Evolutionary conservation across 768 basidiomycete species (phyloP).

Genomic region (Inosperma sp.): DNA sequence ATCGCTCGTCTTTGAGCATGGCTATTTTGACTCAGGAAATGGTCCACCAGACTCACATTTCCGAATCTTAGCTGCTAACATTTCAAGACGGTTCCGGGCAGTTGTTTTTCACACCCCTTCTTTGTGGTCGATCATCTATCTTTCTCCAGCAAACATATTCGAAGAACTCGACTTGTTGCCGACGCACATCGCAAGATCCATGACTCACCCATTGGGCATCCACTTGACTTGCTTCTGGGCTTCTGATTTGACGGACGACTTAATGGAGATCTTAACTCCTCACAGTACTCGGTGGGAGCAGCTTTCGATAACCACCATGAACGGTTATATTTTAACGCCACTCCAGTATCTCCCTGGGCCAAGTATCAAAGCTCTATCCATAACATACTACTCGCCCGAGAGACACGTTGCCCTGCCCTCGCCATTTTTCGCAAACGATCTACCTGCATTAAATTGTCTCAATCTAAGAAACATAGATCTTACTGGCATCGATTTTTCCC

Average conservation of each 20-base stretch:
- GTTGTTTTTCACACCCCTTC: conserved; percentile 27
- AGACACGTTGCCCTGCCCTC: conserved; percentile 18
- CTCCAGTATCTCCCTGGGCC: conserved; percentile 21
- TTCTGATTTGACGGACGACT: conserved; percentile 14
- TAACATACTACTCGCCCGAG: conserved; percentile 23
- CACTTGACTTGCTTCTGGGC: conserved; percentile 29
- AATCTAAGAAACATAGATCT: conserved; percentile 28
- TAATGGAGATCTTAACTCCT: conserved; percentile 24
- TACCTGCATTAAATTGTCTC: conserved; percentile 25
- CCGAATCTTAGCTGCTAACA: conserved; percentile 15
- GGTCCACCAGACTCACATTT: conserved; percentile 16
- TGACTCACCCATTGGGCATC: conserved; percentile 27
- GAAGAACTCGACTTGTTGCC: conserved; percentile 21
- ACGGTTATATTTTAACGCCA: conserved; percentile 21
- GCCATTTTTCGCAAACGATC: conserved; percentile 15
- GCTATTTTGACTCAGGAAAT: conserved; percentile 20
- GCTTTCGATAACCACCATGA: conserved; percentile 24
- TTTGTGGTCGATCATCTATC: conserved; percentile 29
- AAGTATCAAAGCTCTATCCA: conserved; percentile 20
- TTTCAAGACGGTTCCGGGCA: conserved; percentile 23
- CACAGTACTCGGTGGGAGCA: conserved; percentile 27
- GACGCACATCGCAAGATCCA: conserved; percentile 24
- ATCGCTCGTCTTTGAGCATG: conserved; percentile 26
- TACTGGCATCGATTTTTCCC: conserved; percentile 16
- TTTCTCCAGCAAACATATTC: conserved; percentile 24